phyloP scores from a whole-genome alignment of 1,139 yeast species.

The Zygoascus hellenicus region DNA sequence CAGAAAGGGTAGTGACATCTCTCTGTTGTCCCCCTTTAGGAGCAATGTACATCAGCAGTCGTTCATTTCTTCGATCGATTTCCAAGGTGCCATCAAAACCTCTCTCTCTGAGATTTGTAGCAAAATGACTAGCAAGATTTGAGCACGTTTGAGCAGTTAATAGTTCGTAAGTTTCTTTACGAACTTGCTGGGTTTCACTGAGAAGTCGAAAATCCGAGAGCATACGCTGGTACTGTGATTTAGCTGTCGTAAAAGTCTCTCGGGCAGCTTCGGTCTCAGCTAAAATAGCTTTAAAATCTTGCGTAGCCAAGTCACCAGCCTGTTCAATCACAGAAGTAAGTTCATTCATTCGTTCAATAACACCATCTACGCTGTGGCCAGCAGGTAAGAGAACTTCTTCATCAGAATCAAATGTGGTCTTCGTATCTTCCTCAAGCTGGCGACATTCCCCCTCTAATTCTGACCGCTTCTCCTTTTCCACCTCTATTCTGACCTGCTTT shows the following conservation, averaged over 20 bases:
- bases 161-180: slow-evolving; percentile 6
- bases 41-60: slow-evolving; percentile 26
- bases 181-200: background rate
- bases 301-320: slow-evolving; percentile 8
- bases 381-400: background rate
- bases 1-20: slow-evolving; percentile 80
- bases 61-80: slow-evolving; percentile 52
- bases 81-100: slow-evolving; percentile 69
- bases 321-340: slow-evolving; percentile 6
- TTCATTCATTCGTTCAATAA: slow-evolving; percentile 11
- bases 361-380: slow-evolving; percentile 9
- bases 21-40: slow-evolving; percentile 50
- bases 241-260: background rate
- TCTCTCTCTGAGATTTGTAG: slow-evolving; percentile 37
- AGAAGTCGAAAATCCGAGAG: slow-evolving; percentile 1
- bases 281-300: slow-evolving; percentile 4
- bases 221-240: slow-evolving; percentile 5
- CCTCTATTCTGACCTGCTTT: no score
- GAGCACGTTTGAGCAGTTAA: slow-evolving; percentile 2
- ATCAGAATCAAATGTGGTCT: background rate
- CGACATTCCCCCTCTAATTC: background rate
- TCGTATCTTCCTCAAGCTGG: background rate
- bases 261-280: slow-evolving; percentile 7
- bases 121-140: slow-evolving; percentile 2
- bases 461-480: no score